Conservation (phyloP, 441 rosid species). For the Flueggea neowawraea region DNA sequence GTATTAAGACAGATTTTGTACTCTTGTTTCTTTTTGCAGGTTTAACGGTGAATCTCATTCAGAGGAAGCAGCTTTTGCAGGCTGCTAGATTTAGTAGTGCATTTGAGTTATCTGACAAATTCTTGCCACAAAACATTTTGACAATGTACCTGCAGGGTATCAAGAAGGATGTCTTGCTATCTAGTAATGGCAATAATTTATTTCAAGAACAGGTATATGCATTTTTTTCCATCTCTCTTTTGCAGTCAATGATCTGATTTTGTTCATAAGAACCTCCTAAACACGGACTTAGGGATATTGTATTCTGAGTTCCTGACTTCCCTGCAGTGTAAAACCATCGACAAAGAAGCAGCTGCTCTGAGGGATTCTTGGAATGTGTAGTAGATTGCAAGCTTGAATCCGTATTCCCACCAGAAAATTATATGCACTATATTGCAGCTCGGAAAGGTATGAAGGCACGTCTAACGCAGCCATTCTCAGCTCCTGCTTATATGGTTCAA, state of each 20-base stretch:
- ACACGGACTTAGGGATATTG: neutral
- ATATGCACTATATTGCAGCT: conserved; percentile 21
- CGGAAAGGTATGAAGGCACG: conserved; percentile 13
- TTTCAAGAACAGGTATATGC: conserved; percentile 13
- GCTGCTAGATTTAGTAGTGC: conserved; percentile 26
- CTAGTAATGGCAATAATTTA: neutral
- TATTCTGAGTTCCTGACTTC: neutral
- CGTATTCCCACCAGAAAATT: neutral
- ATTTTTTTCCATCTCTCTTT: neutral
- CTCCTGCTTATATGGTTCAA: neutral
- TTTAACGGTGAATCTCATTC: conserved; percentile 12
- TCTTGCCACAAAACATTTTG: conserved; percentile 8
- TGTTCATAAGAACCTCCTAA: no score
- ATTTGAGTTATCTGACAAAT: conserved; percentile 15
- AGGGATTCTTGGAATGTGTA: conserved; percentile 26
- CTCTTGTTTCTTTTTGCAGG: conserved; percentile 10
- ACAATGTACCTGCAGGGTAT: neutral
- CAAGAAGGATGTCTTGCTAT: neutral
- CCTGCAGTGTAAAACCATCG: conserved; percentile 25
- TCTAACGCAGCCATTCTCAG: conserved; percentile 5
- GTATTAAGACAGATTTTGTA: neutral
- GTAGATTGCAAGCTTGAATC: conserved; percentile 35
- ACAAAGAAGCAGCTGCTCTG: conserved; percentile 19
- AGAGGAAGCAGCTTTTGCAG: conserved; percentile 12
- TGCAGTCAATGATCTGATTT: neutral